Evolutionary conservation across 768 basidiomycete species (phyloP).

Genomic region (Arthromyces matolae): DNA sequence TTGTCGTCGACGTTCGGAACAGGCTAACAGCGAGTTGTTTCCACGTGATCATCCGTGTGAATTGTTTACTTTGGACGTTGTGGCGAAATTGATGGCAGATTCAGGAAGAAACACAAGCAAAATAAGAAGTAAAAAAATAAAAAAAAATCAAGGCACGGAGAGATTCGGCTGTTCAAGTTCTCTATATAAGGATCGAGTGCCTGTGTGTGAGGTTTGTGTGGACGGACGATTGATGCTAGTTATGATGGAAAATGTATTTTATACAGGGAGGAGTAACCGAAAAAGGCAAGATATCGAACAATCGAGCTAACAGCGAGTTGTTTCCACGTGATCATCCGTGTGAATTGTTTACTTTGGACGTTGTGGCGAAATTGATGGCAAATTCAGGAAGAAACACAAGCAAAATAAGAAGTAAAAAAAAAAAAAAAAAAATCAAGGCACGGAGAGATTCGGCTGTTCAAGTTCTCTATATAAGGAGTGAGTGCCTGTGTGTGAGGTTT

Average conservation of each 20-base stretch:
- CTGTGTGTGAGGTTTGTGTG: not conserved
- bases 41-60: too few relatives aligned
- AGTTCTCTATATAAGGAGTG: not conserved
- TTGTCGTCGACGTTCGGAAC: too few relatives aligned
- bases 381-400: not conserved
- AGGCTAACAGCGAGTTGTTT: too few relatives aligned
- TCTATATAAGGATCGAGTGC: not conserved
- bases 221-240: not conserved
- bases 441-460: not conserved
- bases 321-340: too few relatives aligned
- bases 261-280: constrained; percentile 24
- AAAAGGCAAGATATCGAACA: constrained; percentile 38
- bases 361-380: constrained; percentile 11
- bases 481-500: not conserved
- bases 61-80: too few relatives aligned
- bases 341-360: too few relatives aligned
- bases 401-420: too few relatives aligned
- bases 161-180: not conserved
- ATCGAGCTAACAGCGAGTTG: too few relatives aligned
- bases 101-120: not conserved
- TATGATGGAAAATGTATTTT: not conserved
- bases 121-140: too few relatives aligned
- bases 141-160: not conserved
- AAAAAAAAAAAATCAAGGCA: too few relatives aligned
- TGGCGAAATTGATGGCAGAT: constrained; percentile 9